A percentile compares a stretch with the other conserved stretches of the same genome.
These are phyloP conservation scores for Trichaptum fuscoviolaceum DNA, from an alignment of 768 basidiomycete genomes.

Conservation along the genomic window DNA sequence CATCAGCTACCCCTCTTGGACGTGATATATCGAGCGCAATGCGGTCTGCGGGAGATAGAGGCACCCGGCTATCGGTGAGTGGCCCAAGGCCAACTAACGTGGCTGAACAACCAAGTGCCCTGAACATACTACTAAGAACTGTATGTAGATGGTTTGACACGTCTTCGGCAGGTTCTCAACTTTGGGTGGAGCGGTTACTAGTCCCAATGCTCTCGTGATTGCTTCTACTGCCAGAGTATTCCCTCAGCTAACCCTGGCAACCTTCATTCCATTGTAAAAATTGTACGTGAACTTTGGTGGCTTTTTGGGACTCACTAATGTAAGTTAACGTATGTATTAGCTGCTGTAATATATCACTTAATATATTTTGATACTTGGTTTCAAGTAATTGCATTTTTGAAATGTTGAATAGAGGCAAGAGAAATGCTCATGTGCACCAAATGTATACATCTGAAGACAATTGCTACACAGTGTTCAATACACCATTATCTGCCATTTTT, in stretches of 20 bases:
- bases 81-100: conserved; percentile 5
- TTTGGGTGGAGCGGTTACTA: conserved; percentile 17
- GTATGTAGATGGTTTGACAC: conserved; percentile 17
- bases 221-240: conserved; percentile 29
- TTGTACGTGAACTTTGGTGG: no score
- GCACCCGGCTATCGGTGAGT: conserved; percentile 13
- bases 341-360: no score
- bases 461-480: no score
- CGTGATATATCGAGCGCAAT: conserved; percentile 66
- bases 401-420: no score
- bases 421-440: no score
- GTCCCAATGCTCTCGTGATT: conserved; percentile 11
- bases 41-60: conserved; percentile 32
- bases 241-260: conserved; percentile 53
- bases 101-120: conserved; percentile 6
- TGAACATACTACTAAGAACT: conserved; percentile 16
- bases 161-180: conserved; percentile 11
- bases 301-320: no score
- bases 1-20: conserved; percentile 47
- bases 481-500: no score
- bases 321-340: no score
- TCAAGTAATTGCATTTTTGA: no score
- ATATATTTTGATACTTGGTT: no score
- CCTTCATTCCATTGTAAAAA: conserved; percentile 91
- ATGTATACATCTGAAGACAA: no score